Base-by-base conservation (phyloP, 352 stramenopile genomes). In the Phytophthora sp. region DNA sequence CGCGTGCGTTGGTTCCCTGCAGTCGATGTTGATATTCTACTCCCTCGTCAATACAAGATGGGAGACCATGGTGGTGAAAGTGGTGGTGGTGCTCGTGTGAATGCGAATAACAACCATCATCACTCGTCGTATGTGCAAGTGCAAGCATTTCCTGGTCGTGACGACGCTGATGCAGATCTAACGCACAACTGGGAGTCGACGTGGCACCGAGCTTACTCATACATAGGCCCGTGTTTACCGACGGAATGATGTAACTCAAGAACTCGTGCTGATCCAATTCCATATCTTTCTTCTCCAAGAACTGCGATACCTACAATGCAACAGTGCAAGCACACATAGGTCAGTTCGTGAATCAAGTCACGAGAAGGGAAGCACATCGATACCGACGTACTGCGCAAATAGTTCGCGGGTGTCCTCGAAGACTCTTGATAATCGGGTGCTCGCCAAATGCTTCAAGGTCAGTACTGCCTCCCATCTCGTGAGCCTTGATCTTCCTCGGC, bases 201-300 rank as follows among this genome's bases (percentile, higher is more conserved):
- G 26, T 10, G 15, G 32, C 27, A 28, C 73, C 66, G 17, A 67
- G 67, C 17, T 78, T 76, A n/a, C 70, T 66, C 28, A 72, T 48
- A n/a, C 73, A 75, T 31, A 94, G 72, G 3, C 85, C 85, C 1
- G 79, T 85, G n/a, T 82, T 88, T 8, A 94, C 83, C 0, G 85
- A 89, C 17, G 85, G 85, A 26, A 94, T 89, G 42, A 94, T 90
- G 61, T 91, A 94, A 49, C 80, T 77, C 15, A 94, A 58, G 39
- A 94, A 92, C 58, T 94, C 85, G 38, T 80, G 77, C 66, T 92
- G 80, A 39, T 94, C 85, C n/a, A 91, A 60, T 34, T 92, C 79
- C 79, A 94, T 89, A 54, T 94, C 85, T 48, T 91, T 91, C 34
- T 81, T 84, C 59, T 94, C 83, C 54, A 94, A 56, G 17, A 94